These are phyloP conservation scores for Sordaria brevicollis DNA, from an alignment of 495 filamentous ascomycete genomes.

Conservation along the genomic window DNA sequence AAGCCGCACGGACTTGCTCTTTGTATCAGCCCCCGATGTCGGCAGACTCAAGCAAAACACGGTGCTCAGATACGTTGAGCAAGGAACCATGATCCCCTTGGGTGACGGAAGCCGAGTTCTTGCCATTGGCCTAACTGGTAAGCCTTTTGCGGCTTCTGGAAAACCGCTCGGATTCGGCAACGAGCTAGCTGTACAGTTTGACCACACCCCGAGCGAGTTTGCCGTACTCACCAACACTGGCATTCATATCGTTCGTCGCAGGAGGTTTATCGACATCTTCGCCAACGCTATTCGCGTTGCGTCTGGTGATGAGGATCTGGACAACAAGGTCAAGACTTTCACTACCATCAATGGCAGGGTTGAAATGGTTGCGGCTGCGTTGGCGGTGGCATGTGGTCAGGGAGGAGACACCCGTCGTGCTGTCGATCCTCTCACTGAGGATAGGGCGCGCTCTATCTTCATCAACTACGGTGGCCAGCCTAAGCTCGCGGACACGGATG, in stretches of 20 bases:
- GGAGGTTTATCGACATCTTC: slow-evolving; percentile 87
- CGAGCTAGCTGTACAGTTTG: slow-evolving; percentile 88
- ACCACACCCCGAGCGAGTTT: slow-evolving; percentile 66
- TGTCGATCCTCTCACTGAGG: slow-evolving; percentile 72
- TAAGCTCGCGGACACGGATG: slow-evolving; percentile 65
- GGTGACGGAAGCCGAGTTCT: slow-evolving; percentile 49
- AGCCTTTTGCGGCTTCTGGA: slow-evolving; percentile 54
- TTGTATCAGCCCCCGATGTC: slow-evolving; percentile 78
- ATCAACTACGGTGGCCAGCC: slow-evolving; percentile 85
- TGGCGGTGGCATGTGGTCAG: slow-evolving; percentile 94
- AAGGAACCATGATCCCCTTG: slow-evolving; percentile 63
- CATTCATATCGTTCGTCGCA: slow-evolving; percentile 70
- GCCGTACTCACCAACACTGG: slow-evolving; percentile 86
- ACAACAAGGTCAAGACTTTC: slow-evolving; percentile 72
- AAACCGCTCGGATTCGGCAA: slow-evolving; percentile 83
- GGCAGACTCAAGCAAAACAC: slow-evolving; percentile 58
- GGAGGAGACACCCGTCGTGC: slow-evolving; percentile 64
- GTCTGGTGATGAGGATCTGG: slow-evolving; percentile 67
- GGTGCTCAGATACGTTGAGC: slow-evolving; percentile 50
- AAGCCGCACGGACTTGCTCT: slow-evolving; percentile 52
- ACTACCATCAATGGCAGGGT: slow-evolving; percentile 71
- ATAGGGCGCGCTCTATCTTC: slow-evolving; percentile 74
- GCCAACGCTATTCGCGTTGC: slow-evolving; percentile 61
- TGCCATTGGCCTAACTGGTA: slow-evolving; percentile 65
- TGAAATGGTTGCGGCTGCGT: slow-evolving; percentile 78